These are phyloP conservation scores for Drechslerella stenobrocha DNA, from an alignment of 2,329 filamentous ascomycete genomes.

Conservation along the genomic window DNA sequence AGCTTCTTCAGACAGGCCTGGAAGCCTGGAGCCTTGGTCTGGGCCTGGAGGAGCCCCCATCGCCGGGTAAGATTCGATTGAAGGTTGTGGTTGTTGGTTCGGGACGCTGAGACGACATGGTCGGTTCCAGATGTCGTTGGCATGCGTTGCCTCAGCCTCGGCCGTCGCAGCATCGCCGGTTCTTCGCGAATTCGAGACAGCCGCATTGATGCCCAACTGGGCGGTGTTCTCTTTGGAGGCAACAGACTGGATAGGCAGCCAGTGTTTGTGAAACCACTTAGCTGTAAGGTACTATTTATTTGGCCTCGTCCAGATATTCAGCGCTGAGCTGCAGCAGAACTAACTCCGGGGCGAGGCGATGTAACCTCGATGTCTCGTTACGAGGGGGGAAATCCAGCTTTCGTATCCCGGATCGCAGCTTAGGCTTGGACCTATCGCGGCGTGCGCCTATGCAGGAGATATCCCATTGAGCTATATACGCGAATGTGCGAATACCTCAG, in stretches of 20 bases:
- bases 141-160: too few species aligned
- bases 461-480: too few species aligned
- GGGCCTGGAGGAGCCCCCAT: neutral
- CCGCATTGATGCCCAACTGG: conserved; percentile 2
- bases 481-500: too few species aligned
- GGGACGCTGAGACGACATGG: too few species aligned
- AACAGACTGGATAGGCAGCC: conserved; percentile 4
- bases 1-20: conserved; percentile 1
- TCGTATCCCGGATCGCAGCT: conserved; percentile 7
- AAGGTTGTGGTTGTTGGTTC: conserved; percentile 16
- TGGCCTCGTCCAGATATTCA: neutral
- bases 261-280: conserved; percentile 16
- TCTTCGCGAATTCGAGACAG: conserved; percentile 4
- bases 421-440: too few species aligned
- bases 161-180: conserved; percentile 24
- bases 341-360: conserved; percentile 34
- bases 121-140: too few species aligned
- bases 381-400: conserved; percentile 3
- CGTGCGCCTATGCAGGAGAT: too few species aligned
- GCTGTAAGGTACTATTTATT: neutral
- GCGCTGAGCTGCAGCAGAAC: neutral
- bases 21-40: conserved; percentile 4
- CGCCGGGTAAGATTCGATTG: too few species aligned
- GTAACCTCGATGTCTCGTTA: conserved; percentile 32
- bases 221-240: conserved; percentile 1